Evolutionary conservation across 2,329 filamentous ascomycete genomes (phyloP).

Genomic region (Raffaelea ambrosiae): DNA sequence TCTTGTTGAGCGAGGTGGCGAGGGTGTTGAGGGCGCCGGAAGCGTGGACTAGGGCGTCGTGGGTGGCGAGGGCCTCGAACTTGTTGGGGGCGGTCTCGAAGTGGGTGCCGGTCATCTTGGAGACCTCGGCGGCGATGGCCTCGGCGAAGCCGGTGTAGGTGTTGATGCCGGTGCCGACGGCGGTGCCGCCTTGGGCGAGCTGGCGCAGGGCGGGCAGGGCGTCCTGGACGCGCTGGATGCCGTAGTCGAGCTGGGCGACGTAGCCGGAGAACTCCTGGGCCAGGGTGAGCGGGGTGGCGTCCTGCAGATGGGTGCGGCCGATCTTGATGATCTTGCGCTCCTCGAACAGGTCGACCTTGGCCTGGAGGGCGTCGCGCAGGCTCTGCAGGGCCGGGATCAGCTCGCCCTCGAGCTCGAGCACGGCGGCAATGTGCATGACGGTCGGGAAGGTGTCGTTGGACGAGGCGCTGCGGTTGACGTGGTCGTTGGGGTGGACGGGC

Average conservation of each 20-base stretch:
- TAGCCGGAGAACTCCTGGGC: conserved; percentile 98
- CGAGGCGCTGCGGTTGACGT: conserved; percentile 98
- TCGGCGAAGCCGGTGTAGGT: conserved; percentile 95
- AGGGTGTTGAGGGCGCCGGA: conserved; percentile 91
- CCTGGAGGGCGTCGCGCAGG: conserved; percentile 75
- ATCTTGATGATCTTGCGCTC: conserved; percentile 94
- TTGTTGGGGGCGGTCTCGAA: conserved; percentile 98
- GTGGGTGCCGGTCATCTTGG: conserved; percentile 82
- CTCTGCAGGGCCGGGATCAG: conserved; percentile 76
- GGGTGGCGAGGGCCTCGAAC: conserved; percentile 92
- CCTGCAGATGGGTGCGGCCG: conserved; percentile 92
- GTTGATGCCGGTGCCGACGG: conserved; percentile 95
- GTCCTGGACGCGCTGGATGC: conserved; percentile 78
- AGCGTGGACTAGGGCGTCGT: conserved; percentile 92
- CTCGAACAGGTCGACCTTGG: conserved; percentile 83
- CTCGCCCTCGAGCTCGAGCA: conserved; percentile 81
- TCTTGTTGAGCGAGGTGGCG: conserved; percentile 88
- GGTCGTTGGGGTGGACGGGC: conserved; percentile 98
- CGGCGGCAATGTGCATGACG: conserved; percentile 98
- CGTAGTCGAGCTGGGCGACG: conserved; percentile 85
- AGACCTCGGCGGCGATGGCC: conserved; percentile 83
- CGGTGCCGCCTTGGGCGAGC: conserved; percentile 91
- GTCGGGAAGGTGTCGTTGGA: conserved; percentile 99
- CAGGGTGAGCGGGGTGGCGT: conserved; percentile 89
- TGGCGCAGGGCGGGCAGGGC: conserved; percentile 76